Evolutionary conservation across 1,284 basidiomycete species (phyloP).

Genomic region (Erythrobasidium hasegawianum): DNA sequence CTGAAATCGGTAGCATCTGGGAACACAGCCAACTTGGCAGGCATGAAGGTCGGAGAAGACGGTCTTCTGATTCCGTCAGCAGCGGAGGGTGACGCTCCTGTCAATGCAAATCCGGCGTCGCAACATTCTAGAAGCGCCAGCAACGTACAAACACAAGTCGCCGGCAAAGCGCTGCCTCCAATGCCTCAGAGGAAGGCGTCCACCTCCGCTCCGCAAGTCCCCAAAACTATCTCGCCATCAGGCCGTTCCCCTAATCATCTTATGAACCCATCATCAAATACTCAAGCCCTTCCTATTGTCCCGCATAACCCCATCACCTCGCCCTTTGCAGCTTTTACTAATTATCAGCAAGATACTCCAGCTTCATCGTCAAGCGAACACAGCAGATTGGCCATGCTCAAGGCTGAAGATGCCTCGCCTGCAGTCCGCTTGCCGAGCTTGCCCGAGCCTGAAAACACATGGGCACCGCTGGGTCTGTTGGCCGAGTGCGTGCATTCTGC

Average conservation of each 20-base stretch:
- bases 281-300: background rate
- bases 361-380: constrained; percentile 44
- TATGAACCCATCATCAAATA: background rate
- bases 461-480: constrained; percentile 83
- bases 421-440: constrained; percentile 66
- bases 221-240: background rate
- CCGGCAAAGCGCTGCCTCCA: background rate
- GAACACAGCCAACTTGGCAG: constrained; percentile 27
- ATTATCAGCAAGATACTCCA: constrained; percentile 30
- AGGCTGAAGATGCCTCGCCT: constrained; percentile 18
- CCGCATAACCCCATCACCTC: background rate
- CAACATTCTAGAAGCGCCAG: background rate
- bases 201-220: background rate
- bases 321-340: background rate
- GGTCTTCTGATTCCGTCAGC: constrained; percentile 10
- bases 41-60: constrained; percentile 20
- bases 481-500: constrained; percentile 61
- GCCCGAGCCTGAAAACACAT: constrained; percentile 68
- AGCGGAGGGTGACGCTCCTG: background rate
- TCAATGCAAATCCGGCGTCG: background rate
- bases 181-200: background rate
- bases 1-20: constrained; percentile 41
- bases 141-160: background rate
- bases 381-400: constrained; percentile 8
- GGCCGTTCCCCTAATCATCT: background rate